Base-by-base conservation (phyloP, 495 filamentous ascomycete species). In the Immersiella caudata region DNA sequence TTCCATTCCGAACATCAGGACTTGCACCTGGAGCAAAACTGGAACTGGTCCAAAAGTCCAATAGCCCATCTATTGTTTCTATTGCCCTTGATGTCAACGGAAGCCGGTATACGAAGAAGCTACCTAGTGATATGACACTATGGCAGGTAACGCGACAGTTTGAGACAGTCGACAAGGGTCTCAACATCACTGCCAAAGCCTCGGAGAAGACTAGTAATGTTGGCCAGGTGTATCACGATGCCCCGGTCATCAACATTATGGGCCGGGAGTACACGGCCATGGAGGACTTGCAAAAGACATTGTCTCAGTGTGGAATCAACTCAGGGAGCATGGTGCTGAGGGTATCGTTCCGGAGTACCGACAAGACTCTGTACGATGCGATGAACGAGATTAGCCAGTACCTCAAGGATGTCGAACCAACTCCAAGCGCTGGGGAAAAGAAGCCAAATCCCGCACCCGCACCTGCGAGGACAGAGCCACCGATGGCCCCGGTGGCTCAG, bases 91-190 rank as follows among this genome's bases (percentile, higher is more conserved):
- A 96, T 73, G 81, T 96, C 14, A 90, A 90, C 26, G 83, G 91
- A 81, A 11, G 88, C 52, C 89, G 94, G 24, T 79, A 95, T 65
- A 85, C 85, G 29, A 89, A 95, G 72, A 96, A 95, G 75, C 90
- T 97, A 57, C 85, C 93, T 1, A 93, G 89, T 75, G 89, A 90
- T 64, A 93, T 91, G 35, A 89, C 91, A 16, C 71, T 98, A 73
- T 99, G 96, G 96, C 82, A 90, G 59, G 80, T 97, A 24, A 76
- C 98, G 55, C 90, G 94, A 60, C 91, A 91, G 71, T 97, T 97
- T 72, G 95, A 99, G 78, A 86, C 84, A 58, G 83, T 85, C 26
- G 84, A 84, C 46, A 83, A 75, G 14, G 85, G 85, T 61, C 63
- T 88, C 18, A 96, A 96, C 71, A 85, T 97, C 70, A 99, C 95